A percentile compares a stretch with the other conserved stretches of the same genome.
Conservation (phyloP, 495 filamentous ascomycete species). For the Penicillium robsamsonii region DNA sequence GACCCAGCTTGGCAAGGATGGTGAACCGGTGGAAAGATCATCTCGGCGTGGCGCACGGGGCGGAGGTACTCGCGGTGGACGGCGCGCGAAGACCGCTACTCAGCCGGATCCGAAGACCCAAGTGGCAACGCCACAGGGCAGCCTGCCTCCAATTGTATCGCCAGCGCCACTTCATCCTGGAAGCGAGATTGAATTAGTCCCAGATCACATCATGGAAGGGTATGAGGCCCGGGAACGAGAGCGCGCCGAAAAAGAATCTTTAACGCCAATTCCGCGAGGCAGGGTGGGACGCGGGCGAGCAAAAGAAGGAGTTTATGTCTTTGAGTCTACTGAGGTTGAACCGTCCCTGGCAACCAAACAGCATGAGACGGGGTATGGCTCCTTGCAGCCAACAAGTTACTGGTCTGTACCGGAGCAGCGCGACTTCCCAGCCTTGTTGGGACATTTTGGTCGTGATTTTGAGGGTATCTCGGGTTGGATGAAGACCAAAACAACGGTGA, state of each 20-base stretch:
- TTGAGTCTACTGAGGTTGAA: constrained; percentile 44
- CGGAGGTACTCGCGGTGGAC: constrained; percentile 40
- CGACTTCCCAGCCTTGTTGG: constrained; percentile 76
- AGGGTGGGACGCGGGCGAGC: constrained; percentile 35
- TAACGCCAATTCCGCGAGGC: constrained; percentile 26
- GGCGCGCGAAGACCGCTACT: constrained; percentile 32
- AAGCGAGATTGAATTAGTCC: constrained; percentile 34
- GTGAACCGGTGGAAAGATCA: constrained; percentile 57
- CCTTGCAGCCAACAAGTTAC: constrained; percentile 78
- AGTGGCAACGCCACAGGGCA: constrained; percentile 19
- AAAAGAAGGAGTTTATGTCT: constrained; percentile 41
- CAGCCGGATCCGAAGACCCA: constrained; percentile 36
- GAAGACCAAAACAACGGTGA: constrained; percentile 88
- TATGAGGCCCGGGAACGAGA: constrained; percentile 21
- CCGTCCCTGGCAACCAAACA: constrained; percentile 29
- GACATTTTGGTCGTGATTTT: constrained; percentile 88
- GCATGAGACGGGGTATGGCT: constrained; percentile 42
- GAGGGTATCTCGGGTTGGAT: constrained; percentile 77
- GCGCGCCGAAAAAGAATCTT: constrained; percentile 27
- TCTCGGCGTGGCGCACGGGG: constrained; percentile 47
- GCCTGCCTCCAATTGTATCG: constrained; percentile 23
- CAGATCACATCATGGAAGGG: constrained; percentile 33
- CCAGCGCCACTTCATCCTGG: constrained; percentile 14
- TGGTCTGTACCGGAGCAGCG: constrained; percentile 92
- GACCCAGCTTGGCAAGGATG: constrained; percentile 44